These are phyloP conservation scores for Quercus glauca DNA, from an alignment of 306 rosid species.

Conservation along the genomic window DNA sequence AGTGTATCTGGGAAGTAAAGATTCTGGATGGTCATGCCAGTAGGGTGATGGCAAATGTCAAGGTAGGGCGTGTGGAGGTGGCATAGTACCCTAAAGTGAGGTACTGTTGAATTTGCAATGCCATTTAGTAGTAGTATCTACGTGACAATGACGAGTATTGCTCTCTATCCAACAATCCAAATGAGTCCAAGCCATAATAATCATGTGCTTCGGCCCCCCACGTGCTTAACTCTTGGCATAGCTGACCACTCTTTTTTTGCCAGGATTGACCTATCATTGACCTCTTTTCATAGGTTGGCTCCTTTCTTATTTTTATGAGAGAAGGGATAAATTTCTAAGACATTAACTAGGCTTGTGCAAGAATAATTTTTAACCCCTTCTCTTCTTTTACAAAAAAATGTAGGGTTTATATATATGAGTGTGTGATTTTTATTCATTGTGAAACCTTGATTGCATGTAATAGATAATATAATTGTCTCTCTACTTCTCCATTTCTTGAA, in stretches of 20 bases:
- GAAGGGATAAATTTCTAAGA: too few species aligned
- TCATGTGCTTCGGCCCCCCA: neutral
- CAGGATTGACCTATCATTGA: conserved; percentile 20
- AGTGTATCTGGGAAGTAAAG: neutral
- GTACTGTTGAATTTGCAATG: neutral
- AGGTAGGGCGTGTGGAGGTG: neutral
- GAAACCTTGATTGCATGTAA: too few species aligned
- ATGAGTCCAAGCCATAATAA: neutral
- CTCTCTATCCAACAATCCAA: neutral
- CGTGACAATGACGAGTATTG: neutral
- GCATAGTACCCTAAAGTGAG: neutral
- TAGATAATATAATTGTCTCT: too few species aligned
- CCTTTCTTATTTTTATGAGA: too few species aligned
- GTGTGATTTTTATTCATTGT: too few species aligned
- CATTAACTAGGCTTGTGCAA: neutral
- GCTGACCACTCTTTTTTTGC: neutral
- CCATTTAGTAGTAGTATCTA: neutral
- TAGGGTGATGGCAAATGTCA: conserved; percentile 14
- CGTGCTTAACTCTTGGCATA: conserved; percentile 29
- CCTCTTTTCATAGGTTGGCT: neutral
- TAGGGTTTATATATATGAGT: too few species aligned
- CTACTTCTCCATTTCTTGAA: too few species aligned
- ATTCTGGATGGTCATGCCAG: neutral
- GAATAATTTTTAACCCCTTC: too few species aligned
- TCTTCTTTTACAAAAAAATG: too few species aligned